Base-by-base conservation (phyloP, 2,329 filamentous ascomycete species). In the Hypocreales sp. region DNA sequence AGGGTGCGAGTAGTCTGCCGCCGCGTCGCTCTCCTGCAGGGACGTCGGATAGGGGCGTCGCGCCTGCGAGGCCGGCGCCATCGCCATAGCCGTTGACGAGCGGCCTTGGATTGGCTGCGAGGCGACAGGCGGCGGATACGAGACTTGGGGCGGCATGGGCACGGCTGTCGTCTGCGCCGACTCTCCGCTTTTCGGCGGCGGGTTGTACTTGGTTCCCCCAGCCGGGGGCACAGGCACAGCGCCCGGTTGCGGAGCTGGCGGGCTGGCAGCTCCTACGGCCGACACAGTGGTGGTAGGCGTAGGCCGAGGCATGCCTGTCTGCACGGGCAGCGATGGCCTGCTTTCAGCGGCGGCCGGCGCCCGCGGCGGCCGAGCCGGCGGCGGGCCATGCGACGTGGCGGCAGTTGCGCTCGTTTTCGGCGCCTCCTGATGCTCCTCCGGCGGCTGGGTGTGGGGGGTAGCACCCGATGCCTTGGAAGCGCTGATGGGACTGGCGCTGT, bases 401-500 rank as follows among this genome's bases (percentile, higher is more conserved):
- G 29, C 17, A 20, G 32, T 11, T 31, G 46, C 38, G 13, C 47
- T 45, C 24, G 40, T 43, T 30, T 49, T 42, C 15, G 50, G 40
- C 25, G 51, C 40, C n/a, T 22, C 22, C 28, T 22, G 29, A 19
- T 15, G 28, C n/a, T 7, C 22, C 27, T 25, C 18, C 19, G 28
- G 10, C 18, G 17, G 9, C 9, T 18, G 25, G 19, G 62, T 69
- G 36, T 64, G 47, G 16, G 64, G 57, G 13, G 62, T 64, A 22
- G 51, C 42, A 18, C 55, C 63, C 11, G 55, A 53, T 26, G 67
- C 55, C 48, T 70, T 72, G 31, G 61, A 52, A 20, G 64, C 61
- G 39, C 56, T 64, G 46, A 75, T 71, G 24, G 71, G 70, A 44
- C 66, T 71, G 29, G 63, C 48, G 20, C 59, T 63, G 47, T 72